Base-by-base conservation (phyloP, 768 basidiomycete species). In the Termitomyces sp. region DNA sequence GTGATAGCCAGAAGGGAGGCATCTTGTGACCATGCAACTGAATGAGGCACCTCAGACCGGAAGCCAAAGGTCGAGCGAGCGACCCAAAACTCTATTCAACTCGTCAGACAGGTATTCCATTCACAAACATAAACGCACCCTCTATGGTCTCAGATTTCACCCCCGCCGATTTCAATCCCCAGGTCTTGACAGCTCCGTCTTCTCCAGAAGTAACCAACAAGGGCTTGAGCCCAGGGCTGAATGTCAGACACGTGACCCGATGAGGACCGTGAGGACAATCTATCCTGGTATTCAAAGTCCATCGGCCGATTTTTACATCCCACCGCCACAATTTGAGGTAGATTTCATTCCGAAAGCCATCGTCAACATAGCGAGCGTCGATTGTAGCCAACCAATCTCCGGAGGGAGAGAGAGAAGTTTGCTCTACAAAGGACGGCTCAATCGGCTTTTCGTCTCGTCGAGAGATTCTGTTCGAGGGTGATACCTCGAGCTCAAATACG, bases 241-340 rank as follows among this genome's bases (percentile, higher is more conserved):
- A 98, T 12, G 79, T 73, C 46, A 93, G 65, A 2, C 82, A 80
- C 12, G 84, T 83, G 31, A 97, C 77, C 56, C 75, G 78, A 42
- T 75, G 70, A 36, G 74, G 66, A 29, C 89, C 90, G 71, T 98
- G 97, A 7, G 96, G 94, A 29, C 84, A 80, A 68, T 96, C 92
- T 59, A 97, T 83, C 52, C 94, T 85, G 15, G 94, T 95, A 70
- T 94, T 94, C 65, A 98, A 79, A 66, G 74, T 75, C 87, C 87
- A 92, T 48, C 72, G 78, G 49, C 77, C 75, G 56, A 77, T 73
- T 61, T 81, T 84, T 44, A 73, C 75, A 66, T 87, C 83, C 92
- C 94, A 96, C 56, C 74, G 75, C 96, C 97, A 99, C 34, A 98
- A 72, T 74, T 98, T 98, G 55, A 99, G 79, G 68, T 88, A 88